A percentile compares a stretch with the other conserved stretches of the same genome.
These are phyloP conservation scores for Mitosporidium daphniae DNA, from an alignment of 371 early-diverging fungal species.

Conservation along the genomic window DNA sequence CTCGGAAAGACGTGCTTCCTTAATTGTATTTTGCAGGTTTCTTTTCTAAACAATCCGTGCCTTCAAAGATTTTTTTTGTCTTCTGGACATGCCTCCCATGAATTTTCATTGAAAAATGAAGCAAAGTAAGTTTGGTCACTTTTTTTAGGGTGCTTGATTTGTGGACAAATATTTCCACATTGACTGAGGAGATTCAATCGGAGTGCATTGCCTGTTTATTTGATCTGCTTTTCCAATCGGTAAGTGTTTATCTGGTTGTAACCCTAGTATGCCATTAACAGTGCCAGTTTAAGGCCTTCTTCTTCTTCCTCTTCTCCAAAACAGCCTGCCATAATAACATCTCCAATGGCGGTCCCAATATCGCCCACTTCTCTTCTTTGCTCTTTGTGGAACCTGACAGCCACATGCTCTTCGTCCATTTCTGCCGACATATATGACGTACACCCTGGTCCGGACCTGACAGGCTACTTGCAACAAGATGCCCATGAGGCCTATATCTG, in stretches of 20 bases:
- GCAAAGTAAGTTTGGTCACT: constrained; percentile 2
- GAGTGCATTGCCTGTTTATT: constrained; percentile 67
- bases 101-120: constrained; percentile 13
- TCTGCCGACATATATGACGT: too few species aligned
- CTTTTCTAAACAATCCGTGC: constrained; percentile 50
- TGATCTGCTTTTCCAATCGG: constrained; percentile 23
- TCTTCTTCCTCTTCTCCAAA: too few species aligned
- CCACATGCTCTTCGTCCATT: too few species aligned
- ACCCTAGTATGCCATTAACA: too few species aligned
- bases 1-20: constrained; percentile 76
- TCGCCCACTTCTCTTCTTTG: constrained; percentile 40
- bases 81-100: constrained; percentile 26
- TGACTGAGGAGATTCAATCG: constrained; percentile 3
- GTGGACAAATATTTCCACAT: too few species aligned
- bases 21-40: constrained; percentile 60
- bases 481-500: constrained; percentile 77
- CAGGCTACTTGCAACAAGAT: constrained; percentile 72
- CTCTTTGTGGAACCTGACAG: constrained; percentile 64
- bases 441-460: constrained; percentile 35
- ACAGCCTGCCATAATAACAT: too few species aligned
- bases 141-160: too few species aligned
- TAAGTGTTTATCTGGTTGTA: constrained; percentile 24
- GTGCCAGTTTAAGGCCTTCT: too few species aligned
- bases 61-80: constrained; percentile 42
- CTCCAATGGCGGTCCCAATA: too few species aligned